These are phyloP conservation scores for Heimioporus retisporus DNA, from an alignment of 1,284 basidiomycete species.

Conservation along the genomic window DNA sequence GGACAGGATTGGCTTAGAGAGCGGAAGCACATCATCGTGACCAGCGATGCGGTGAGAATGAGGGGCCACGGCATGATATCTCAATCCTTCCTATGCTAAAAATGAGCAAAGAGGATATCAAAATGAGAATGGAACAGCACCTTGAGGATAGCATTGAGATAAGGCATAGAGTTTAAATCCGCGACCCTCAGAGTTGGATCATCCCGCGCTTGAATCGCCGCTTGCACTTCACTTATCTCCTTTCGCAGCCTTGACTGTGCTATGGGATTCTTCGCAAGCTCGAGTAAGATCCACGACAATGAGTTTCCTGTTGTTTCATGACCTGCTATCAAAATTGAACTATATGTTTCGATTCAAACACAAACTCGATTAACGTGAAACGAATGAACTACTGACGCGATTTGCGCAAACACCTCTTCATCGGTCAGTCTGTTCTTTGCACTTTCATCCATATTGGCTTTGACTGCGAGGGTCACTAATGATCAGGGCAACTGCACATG, in stretches of 20 bases:
- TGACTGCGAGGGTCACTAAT: conserved; percentile 48
- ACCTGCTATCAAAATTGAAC: conserved; percentile 53
- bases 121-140: conserved; percentile 30
- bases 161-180: conserved; percentile 64
- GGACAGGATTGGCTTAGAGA: conserved; percentile 53
- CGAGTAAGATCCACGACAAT: conserved; percentile 51
- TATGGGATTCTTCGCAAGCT: conserved; percentile 50
- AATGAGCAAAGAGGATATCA: conserved; percentile 4
- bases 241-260: conserved; percentile 52
- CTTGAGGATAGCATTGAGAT: conserved; percentile 63
- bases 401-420: conserved; percentile 51
- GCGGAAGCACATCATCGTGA: conserved; percentile 56
- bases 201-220: conserved; percentile 46
- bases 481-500: too few species aligned
- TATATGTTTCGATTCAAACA: not conserved
- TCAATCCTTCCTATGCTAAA: conserved; percentile 48
- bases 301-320: conserved; percentile 63
- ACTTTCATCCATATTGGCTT: conserved; percentile 61
- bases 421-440: conserved; percentile 54
- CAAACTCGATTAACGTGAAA: not conserved
- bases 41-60: conserved; percentile 46
- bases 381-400: not conserved
- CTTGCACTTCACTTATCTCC: conserved; percentile 50
- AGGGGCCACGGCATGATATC: conserved; percentile 47
- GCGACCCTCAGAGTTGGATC: conserved; percentile 49